Base-by-base conservation (phyloP, 108 stramenopile species). In the Epithemia pelagica region DNA sequence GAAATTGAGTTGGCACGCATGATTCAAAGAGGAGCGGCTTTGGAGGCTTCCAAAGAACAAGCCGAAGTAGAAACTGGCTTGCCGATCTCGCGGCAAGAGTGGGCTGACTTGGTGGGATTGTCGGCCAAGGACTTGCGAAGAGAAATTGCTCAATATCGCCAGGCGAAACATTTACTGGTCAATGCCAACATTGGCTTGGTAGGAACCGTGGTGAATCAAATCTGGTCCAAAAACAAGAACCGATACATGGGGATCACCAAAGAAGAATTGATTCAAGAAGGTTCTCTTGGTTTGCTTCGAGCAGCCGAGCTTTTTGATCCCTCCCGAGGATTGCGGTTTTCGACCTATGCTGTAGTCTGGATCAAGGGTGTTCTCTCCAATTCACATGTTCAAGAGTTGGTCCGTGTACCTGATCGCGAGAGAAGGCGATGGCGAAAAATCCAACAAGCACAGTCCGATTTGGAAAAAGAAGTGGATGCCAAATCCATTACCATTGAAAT, bases 291-390 rank as follows among this genome's bases (percentile, higher is more conserved):
- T 7, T 70, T 98, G 52, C 72, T 94, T 15, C 86, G 94, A 23
- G 97, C 97, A 0, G 89, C 96, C 8, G 95, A 95, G 71, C 67
- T 93, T 29, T 98, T 94, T 74, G 96, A 98, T 77, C 95, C 95
- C 0, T 67, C 65, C 29, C 78, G 83, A 57, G 96, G 95, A 27
- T 76, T 96, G 46, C 84, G 94, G 27, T 96, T 98, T 68, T 81
- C 79, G 30, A 96, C 97, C 52, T 98, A 98, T 73, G 97, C 97
- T 21, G 94, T 94, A n/a, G 94, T 96, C 77, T 98, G 97, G 97
- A 96, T 98, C 75, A 96, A 96, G 88, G 92, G 92, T 27, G 64
- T 76, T 8, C 37, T 94, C 1, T 70, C 70, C 31, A 90, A 94
- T 64, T 70, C 77, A 0, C 78, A 82, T 54, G 32, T 78, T 23